Evolutionary conservation across 2,329 filamentous ascomycete genomes (phyloP), one percentile per base, ranked within the genome.

Genomic region (Botrytis fragariae): DNA sequence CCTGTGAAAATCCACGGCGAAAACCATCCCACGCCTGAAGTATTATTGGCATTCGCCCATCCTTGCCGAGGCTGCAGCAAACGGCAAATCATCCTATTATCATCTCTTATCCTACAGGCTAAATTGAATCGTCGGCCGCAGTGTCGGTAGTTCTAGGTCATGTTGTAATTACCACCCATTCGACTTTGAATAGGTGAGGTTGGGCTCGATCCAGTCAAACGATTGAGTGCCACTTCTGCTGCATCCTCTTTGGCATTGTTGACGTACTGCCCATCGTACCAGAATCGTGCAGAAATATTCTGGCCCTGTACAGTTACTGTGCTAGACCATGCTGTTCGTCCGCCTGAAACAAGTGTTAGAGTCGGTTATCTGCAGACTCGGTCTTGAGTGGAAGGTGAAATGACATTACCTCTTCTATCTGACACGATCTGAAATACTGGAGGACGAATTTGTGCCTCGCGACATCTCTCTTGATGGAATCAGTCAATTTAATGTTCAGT

Each of bases 171-270:
- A 83, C 82, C 82, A 84, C 48, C 80, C 79, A 69, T 76, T 73
- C 82, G 81, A 73, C 79, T 82, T 65, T 83, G 82, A 35, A 82
- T 80, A 12, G 84, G 83, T 32, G 84, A 85, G 73, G 78, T 83
- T n/a, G 83, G 81, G 67, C 79, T 82, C 72, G 82, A 84, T 68
- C 81, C 81, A 73, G 74, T 77, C 72, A 93, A 82, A 83, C 86
- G 87, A 79, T 86, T 87, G 74, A 92, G 82, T 39, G 94, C 94
- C 75, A 92, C 88, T 83, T 97, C 93, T 76, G 94, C 94, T n/a
- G 93, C 94, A 81, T 97, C 94, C 82, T 97, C 94, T 83, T 90
- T 91, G 74, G 94, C 94, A 80, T 97, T 97, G 85, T 95, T 90
- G 82, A 95, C 87, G 80, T 93, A 94, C 81, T 93, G 90, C 75